Conservation (phyloP, 2,329 filamentous ascomycete species). For the Apiospora pterosperma region DNA sequence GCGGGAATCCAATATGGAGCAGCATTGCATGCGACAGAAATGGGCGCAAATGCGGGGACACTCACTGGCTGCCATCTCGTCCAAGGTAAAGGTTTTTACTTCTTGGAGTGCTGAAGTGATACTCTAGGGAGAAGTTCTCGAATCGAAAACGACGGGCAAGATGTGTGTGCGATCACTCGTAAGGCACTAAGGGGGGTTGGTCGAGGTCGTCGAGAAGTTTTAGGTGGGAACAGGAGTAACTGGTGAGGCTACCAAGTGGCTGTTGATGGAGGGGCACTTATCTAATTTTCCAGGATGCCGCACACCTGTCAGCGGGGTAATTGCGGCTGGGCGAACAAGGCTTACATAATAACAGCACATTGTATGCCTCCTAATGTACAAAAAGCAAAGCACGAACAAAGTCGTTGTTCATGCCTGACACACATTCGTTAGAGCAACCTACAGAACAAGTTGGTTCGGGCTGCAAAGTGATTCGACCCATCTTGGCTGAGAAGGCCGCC, state of each 20-base stretch:
- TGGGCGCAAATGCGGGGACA: not conserved
- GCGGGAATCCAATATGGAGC: conserved; percentile 13
- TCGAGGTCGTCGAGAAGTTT: not conserved
- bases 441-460: not conserved
- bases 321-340: not conserved
- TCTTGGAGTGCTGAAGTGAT: not conserved
- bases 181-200: not conserved
- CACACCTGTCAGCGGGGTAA: not conserved
- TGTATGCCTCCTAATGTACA: too few species aligned
- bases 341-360: not conserved
- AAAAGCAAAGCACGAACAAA: not conserved
- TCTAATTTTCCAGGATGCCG: not conserved
- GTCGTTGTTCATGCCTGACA: not conserved
- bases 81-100: not conserved
- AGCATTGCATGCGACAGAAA: not conserved
- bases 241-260: not conserved
- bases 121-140: not conserved
- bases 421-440: too few species aligned
- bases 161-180: not conserved
- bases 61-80: conserved; percentile 12
- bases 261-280: not conserved
- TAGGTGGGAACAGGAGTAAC: not conserved
- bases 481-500: not conserved
- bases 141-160: not conserved
- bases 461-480: not conserved